Evolutionary conservation across 768 basidiomycete species (phyloP), one percentile per base, ranked within the genome.

Genomic region (Exidia glandulosa): DNA sequence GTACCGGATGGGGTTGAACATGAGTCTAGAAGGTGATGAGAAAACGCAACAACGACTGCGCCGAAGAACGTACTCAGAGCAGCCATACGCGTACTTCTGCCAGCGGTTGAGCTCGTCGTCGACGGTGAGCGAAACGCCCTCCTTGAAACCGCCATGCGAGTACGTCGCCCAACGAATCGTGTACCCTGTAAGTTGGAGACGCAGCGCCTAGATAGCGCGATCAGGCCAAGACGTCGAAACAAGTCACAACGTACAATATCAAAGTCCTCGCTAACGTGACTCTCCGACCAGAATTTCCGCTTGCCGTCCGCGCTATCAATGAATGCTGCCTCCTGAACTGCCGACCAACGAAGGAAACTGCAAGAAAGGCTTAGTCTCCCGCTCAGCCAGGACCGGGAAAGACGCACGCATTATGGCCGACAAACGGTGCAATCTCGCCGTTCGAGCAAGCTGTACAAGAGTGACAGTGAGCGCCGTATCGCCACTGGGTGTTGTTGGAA

Each of bases 91-190:
- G 62, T 90, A 90, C 69, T 94, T 95, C 63, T 94, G 90, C 93
- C 93, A 95, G 2, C 93, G 72, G 66, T 94, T 94, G 10, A 95
- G 74, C 70, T 95, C 93, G 66, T 95, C 93, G 57, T 93, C 90
- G 59, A 84, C 85, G 0, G 93, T 94, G 16, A 95, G 75, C 0
- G 87, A 89, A 23, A 95, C 92, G 63, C 93, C 93, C 67, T 95
- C 93, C 73, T 92, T 88, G 77, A 94, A 94, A 1, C 82, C 87
- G 55, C 90, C 84, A 23, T 87, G 79, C 1, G 83, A 86, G 70
- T 94, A 94, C 0, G 88, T 89, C 32, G 90, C 86, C 90, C 88
- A 87, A 47, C 87, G 84, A 63, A 90, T 88, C 63, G 81, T 83
- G 68, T 88, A 89, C 0, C 85, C 87, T 61, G 67, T 69, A 63